These are phyloP conservation scores for Curvularia lunata DNA, from an alignment of 2,329 filamentous ascomycete genomes.

Conservation along the genomic window DNA sequence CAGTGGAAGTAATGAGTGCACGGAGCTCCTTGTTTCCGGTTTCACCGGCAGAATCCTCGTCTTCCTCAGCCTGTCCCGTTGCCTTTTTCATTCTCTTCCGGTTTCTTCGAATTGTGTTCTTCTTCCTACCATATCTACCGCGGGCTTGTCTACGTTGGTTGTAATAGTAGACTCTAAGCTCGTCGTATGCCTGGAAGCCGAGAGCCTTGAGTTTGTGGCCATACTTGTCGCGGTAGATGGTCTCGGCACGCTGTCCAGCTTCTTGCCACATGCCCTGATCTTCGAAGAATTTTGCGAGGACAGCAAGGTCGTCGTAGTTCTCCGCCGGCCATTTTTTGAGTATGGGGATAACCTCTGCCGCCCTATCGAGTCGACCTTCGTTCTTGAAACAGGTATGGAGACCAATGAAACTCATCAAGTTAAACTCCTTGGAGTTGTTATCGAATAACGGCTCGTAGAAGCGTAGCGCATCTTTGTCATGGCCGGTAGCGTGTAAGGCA, in stretches of 20 bases:
- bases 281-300: slow-evolving; percentile 86
- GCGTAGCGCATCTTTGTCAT: slow-evolving; percentile 62
- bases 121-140: slow-evolving; percentile 38
- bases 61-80: slow-evolving; percentile 26
- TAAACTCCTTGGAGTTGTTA: slow-evolving; percentile 32
- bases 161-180: slow-evolving; percentile 37
- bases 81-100: slow-evolving; percentile 36
- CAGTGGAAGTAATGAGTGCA: slow-evolving; percentile 23
- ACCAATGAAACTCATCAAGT: slow-evolving; percentile 40
- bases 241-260: slow-evolving; percentile 57
- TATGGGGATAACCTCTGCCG: slow-evolving; percentile 77
- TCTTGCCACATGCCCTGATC: slow-evolving; percentile 66
- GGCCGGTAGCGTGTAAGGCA: slow-evolving; percentile 59
- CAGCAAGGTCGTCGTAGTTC: slow-evolving; percentile 76
- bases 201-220: slow-evolving; percentile 54
- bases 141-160: slow-evolving; percentile 34
- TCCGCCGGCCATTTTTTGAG: slow-evolving; percentile 74
- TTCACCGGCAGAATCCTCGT: slow-evolving; percentile 26
- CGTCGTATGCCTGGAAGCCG: slow-evolving; percentile 39
- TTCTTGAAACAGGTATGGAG: slow-evolving; percentile 69
- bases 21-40: slow-evolving; percentile 24
- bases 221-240: slow-evolving; percentile 73
- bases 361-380: slow-evolving; percentile 68
- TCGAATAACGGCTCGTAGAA: slow-evolving; percentile 60
- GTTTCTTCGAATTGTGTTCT: slow-evolving; percentile 36